Evolutionary conservation across 2,329 filamentous ascomycete species (phyloP).

Genomic region (Pseudogymnoascus sp.): DNA sequence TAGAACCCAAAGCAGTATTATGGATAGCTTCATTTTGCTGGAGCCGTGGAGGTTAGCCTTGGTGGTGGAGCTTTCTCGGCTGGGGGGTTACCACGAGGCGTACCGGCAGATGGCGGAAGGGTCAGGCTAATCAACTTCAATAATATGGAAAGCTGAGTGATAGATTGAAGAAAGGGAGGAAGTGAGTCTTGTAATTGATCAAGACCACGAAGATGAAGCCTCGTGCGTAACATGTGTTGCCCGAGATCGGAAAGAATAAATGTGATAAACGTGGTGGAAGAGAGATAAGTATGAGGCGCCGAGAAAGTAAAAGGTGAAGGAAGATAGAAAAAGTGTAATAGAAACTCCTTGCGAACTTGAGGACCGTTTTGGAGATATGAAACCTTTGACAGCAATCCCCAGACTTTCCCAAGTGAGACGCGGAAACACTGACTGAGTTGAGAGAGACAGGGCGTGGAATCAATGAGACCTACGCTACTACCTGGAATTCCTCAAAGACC

Average conservation of each 20-base stretch:
- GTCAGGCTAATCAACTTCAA: neutral
- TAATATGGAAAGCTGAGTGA: neutral
- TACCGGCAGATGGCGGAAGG: neutral
- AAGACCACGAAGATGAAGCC: neutral
- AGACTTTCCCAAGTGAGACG: neutral
- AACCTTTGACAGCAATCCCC: neutral
- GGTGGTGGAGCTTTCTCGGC: neutral
- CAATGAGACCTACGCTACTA: neutral
- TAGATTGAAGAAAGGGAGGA: neutral
- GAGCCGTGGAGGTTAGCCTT: neutral
- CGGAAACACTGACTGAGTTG: neutral
- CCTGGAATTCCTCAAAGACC: neutral
- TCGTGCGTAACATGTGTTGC: neutral
- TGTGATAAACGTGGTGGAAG: neutral
- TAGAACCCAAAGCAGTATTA: neutral
- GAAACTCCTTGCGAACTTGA: neutral
- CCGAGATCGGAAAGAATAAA: neutral
- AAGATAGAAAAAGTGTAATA: too few relatives aligned
- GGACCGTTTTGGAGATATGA: neutral
- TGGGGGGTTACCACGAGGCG: too few relatives aligned
- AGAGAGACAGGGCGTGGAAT: neutral
- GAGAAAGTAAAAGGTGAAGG: neutral
- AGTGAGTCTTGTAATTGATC: neutral
- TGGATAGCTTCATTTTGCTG: slow-evolving; percentile 5
- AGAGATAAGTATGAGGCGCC: neutral